Conservation (phyloP, 306 rosid genomes). For the Bauhinia variegata region DNA sequence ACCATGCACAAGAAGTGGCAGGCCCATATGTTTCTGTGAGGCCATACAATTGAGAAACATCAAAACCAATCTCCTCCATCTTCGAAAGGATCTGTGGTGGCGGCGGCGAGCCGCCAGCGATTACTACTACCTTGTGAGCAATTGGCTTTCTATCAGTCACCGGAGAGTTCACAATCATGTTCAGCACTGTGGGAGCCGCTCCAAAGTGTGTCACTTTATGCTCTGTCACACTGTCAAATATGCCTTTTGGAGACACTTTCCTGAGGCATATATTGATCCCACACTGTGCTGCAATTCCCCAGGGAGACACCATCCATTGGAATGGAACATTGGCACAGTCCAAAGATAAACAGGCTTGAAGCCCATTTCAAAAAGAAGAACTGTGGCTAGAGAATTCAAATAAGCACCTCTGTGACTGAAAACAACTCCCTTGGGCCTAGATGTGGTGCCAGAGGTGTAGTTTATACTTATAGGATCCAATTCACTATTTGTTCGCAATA, state of each 20-base stretch:
- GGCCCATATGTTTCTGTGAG: slow-evolving; percentile 87
- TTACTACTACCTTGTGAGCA: slow-evolving; percentile 59
- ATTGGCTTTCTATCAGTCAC: slow-evolving; percentile 49
- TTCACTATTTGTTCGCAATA: slow-evolving; percentile 63
- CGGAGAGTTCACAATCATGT: slow-evolving; percentile 74
- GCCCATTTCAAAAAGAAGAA: slow-evolving; percentile 66
- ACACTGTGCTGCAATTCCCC: slow-evolving; percentile 86
- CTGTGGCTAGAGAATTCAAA: slow-evolving; percentile 69
- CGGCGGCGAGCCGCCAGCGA: slow-evolving; percentile 81
- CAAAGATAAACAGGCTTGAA: slow-evolving; percentile 78
- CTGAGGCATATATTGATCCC: slow-evolving; percentile 73
- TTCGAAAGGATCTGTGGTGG: slow-evolving; percentile 65
- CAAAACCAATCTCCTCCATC: slow-evolving; percentile 85
- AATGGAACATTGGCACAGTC: slow-evolving; percentile 87
- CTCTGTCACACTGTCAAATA: slow-evolving; percentile 55
- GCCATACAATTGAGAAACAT: slow-evolving; percentile 72
- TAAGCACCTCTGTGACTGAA: slow-evolving; percentile 86
- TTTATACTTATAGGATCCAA: slow-evolving; percentile 82
- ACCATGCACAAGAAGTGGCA: slow-evolving; percentile 71
- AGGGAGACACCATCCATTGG: slow-evolving; percentile 91
- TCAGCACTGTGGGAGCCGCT: slow-evolving; percentile 81
- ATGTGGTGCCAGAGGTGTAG: slow-evolving; percentile 92
- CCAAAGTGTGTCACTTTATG: slow-evolving; percentile 82
- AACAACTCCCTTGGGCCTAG: slow-evolving; percentile 89
- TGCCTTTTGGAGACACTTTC: slow-evolving; percentile 60